These are phyloP conservation scores for Trypanosoma cruzi DNA, from an alignment of 208 protist species.

Conservation along the genomic window DNA sequence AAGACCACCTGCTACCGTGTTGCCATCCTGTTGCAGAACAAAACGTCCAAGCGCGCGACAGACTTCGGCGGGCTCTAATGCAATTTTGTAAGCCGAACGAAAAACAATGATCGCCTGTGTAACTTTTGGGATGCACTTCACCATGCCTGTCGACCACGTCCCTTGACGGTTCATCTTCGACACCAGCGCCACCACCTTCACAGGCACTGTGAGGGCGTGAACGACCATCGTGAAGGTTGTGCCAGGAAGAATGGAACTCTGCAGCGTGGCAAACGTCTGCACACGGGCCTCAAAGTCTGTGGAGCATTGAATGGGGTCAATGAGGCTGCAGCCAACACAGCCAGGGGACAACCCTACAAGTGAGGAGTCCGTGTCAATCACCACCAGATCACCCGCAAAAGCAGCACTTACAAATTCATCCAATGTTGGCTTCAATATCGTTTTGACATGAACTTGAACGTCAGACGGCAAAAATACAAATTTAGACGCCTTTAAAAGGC, in stretches of 20 bases:
- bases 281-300: constrained; percentile 83
- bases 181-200: constrained; percentile 68
- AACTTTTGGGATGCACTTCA: constrained; percentile 77
- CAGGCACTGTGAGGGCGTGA: constrained; percentile 67
- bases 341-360: constrained; percentile 66
- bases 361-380: constrained; percentile 52
- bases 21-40: constrained; percentile 82
- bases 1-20: constrained; percentile 75
- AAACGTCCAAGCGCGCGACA: constrained; percentile 82
- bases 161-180: constrained; percentile 74
- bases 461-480: constrained; percentile 66
- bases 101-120: constrained; percentile 79
- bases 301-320: constrained; percentile 30
- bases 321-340: constrained; percentile 55
- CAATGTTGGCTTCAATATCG: constrained; percentile 64
- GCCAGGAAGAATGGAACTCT: constrained; percentile 71
- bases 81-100: constrained; percentile 49
- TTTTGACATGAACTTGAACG: constrained; percentile 50
- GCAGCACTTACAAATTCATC: constrained; percentile 59
- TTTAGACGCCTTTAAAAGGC: constrained; percentile 41
- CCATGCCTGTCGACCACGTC: constrained; percentile 83
- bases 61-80: constrained; percentile 65
- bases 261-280: constrained; percentile 72
- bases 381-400: constrained; percentile 77
- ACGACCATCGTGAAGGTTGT: constrained; percentile 67